phyloP scores from a whole-genome alignment of 2,329 filamentous ascomycete genomes.

The Botryotinia calthae region DNA sequence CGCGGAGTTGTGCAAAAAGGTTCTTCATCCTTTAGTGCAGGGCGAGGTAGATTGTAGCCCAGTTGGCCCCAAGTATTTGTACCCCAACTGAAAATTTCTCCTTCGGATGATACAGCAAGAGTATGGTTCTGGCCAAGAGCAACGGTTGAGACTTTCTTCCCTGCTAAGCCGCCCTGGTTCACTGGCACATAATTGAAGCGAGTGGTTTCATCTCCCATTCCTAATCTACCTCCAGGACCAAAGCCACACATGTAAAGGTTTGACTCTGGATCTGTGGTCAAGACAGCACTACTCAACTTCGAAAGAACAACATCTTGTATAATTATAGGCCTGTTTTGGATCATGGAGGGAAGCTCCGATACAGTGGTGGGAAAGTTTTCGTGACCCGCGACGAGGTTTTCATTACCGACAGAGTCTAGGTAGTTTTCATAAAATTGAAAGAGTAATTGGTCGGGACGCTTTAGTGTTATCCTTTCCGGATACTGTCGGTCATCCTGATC shows the following conservation, averaged over 20 bases:
- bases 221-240: constrained; percentile 84
- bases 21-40: constrained; percentile 71
- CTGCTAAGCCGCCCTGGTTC: constrained; percentile 67
- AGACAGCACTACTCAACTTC: constrained; percentile 84
- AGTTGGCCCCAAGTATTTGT: constrained; percentile 83
- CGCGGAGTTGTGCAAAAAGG: constrained; percentile 77
- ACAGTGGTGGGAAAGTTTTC: constrained; percentile 33
- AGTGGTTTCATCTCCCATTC: constrained; percentile 85
- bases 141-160: constrained; percentile 72
- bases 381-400: constrained; percentile 29
- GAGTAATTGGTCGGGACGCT: constrained; percentile 74
- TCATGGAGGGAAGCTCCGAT: constrained; percentile 65
- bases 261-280: constrained; percentile 82
- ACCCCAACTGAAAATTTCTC: constrained; percentile 95
- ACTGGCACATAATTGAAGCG: constrained; percentile 84
- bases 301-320: constrained; percentile 84
- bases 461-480: constrained; percentile 77
- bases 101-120: constrained; percentile 77
- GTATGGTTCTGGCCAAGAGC: constrained; percentile 91
- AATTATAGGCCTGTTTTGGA: constrained; percentile 68
- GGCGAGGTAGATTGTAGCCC: constrained; percentile 73
- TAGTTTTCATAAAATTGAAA: constrained; percentile 71
- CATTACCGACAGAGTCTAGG: constrained; percentile 43
- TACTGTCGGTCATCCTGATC: constrained; percentile 94
- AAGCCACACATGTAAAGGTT: constrained; percentile 94